Percentiles rank a stretch among this genome's conserved stretches.
Evolutionary conservation across 495 filamentous ascomycete species (phyloP).

Genomic region (Penicillium samsonianum): DNA sequence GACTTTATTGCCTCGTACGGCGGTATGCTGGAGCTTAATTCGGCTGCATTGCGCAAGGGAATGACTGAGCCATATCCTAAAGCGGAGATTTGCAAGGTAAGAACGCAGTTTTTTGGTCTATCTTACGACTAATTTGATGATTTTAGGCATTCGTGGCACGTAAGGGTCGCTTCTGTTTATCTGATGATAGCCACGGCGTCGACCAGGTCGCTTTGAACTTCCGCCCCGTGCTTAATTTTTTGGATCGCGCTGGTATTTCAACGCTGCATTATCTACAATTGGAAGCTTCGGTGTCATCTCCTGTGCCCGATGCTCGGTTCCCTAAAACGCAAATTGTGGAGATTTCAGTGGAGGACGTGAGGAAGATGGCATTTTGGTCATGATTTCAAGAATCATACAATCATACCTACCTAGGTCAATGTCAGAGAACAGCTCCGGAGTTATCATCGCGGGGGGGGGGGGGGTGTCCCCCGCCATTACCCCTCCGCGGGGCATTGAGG

Average conservation of each 20-base stretch:
- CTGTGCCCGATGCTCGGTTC: slow-evolving; percentile 42
- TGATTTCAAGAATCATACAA: background rate
- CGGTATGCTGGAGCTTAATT: slow-evolving; percentile 87
- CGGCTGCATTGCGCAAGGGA: slow-evolving; percentile 82
- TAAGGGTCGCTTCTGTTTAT: slow-evolving; percentile 82
- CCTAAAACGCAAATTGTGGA: slow-evolving; percentile 37
- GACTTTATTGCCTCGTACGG: slow-evolving; percentile 67
- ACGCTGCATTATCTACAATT: slow-evolving; percentile 44
- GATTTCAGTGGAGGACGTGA: slow-evolving; percentile 29
- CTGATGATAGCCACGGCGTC: slow-evolving; percentile 87
- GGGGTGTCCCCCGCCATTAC: background rate
- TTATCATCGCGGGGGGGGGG: background rate
- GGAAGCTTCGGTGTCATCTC: slow-evolving; percentile 20
- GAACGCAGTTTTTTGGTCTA: slow-evolving; percentile 20
- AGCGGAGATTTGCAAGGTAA: slow-evolving; percentile 73
- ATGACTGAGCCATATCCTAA: slow-evolving; percentile 87
- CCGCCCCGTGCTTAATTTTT: slow-evolving; percentile 58
- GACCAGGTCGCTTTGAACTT: slow-evolving; percentile 77
- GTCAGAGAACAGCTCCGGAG: background rate
- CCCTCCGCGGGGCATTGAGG: slow-evolving; percentile 2
- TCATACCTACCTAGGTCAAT: background rate
- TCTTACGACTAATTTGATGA: slow-evolving; percentile 13
- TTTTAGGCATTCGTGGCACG: slow-evolving; percentile 57
- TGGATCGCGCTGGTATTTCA: slow-evolving; percentile 49
- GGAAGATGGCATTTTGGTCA: slow-evolving; percentile 28